Evolutionary conservation across 2,329 filamentous ascomycete genomes (phyloP).

Genomic region (Tolypocladium guangdongense): DNA sequence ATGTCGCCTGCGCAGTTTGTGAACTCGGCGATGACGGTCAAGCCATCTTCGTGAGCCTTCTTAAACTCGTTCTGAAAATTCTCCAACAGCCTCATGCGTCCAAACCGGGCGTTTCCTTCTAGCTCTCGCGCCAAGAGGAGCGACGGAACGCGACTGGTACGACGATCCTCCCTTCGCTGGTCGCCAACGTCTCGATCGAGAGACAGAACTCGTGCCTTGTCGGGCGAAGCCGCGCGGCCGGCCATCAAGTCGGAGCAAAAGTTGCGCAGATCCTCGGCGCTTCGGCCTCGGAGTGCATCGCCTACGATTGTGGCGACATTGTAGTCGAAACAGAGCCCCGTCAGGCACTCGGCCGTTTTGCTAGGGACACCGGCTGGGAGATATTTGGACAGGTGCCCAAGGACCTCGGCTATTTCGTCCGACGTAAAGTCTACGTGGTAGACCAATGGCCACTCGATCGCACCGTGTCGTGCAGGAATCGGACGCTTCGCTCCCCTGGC

Average conservation of each 20-base stretch:
- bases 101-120: conserved; percentile 31
- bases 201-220: conserved; percentile 13
- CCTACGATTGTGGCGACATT: conserved; percentile 14
- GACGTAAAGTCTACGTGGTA: conserved; percentile 36
- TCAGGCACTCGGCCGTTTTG: conserved; percentile 9
- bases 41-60: conserved; percentile 36
- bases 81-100: conserved; percentile 26
- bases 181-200: conserved; percentile 8
- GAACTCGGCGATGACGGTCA: conserved; percentile 43
- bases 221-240: conserved; percentile 6
- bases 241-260: conserved; percentile 20
- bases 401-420: conserved; percentile 21
- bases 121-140: conserved; percentile 40
- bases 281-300: conserved; percentile 12
- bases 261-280: conserved; percentile 15
- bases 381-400: conserved; percentile 6
- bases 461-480: conserved; percentile 1
- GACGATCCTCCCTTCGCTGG: conserved; percentile 4
- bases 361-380: conserved; percentile 5
- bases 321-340: conserved; percentile 7
- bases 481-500: conserved; percentile 9
- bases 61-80: conserved; percentile 36
- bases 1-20: conserved; percentile 53
- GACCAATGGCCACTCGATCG: conserved; percentile 2
- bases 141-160: conserved; percentile 20